Conservation (phyloP, 257 asterid genomes). For the Penstemon davidsonii region DNA sequence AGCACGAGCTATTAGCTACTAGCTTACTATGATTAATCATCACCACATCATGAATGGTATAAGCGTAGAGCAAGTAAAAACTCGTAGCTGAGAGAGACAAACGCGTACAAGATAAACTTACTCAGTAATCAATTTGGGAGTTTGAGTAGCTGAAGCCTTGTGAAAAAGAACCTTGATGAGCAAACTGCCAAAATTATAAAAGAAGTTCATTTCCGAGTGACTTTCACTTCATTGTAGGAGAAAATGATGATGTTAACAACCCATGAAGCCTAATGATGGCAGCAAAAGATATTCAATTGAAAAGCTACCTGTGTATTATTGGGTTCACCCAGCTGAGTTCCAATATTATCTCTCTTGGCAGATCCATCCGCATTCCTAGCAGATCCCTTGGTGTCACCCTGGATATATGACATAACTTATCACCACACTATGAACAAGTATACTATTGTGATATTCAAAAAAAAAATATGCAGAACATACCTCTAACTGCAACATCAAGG, state of each 20-base stretch:
- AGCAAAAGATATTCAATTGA: not conserved
- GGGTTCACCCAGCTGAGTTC: conserved; percentile 42
- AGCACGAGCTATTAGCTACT: too few relatives aligned
- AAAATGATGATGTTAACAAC: not conserved
- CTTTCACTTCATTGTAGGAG: conserved; percentile 3
- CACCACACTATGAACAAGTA: conserved; percentile 20
- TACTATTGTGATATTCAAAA: conserved; percentile 2
- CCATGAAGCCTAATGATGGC: not conserved
- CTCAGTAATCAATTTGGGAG: conserved; percentile 53
- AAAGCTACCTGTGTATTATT: conserved; percentile 43
- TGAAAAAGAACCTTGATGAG: conserved; percentile 52
- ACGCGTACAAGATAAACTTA: conserved; percentile 24
- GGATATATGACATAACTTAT: conserved; percentile 26
- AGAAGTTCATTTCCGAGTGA: conserved; percentile 10
- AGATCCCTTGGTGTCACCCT: conserved; percentile 65
- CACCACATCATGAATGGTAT: not conserved
- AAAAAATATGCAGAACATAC: conserved; percentile 31
- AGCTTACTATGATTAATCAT: not conserved
- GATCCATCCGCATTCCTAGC: conserved; percentile 54
- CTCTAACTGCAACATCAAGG: conserved; percentile 52
- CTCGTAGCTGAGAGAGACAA: not conserved
- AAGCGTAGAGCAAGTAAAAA: not conserved
- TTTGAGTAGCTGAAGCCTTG: conserved; percentile 55
- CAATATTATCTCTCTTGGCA: conserved; percentile 37
- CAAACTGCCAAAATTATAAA: conserved; percentile 43